Conservation (phyloP, 78 protist species). For the Abeoforma whisleri region DNA sequence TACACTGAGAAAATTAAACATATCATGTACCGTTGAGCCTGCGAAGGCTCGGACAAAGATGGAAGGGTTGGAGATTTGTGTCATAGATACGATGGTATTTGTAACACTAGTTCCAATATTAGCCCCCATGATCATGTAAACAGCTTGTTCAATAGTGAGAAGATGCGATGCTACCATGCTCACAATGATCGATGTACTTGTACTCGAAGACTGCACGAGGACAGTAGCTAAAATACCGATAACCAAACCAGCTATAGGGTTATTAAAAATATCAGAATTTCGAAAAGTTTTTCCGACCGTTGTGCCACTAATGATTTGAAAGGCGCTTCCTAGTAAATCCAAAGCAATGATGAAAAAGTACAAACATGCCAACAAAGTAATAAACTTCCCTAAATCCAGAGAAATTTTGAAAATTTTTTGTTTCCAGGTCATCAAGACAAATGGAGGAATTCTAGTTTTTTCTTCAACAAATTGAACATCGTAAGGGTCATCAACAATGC, state of each 20-base stretch:
- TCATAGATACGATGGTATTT: slow-evolving; percentile 36
- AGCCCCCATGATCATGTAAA: slow-evolving; percentile 41
- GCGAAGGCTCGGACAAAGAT: slow-evolving; percentile 33
- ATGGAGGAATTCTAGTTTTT: too few relatives aligned
- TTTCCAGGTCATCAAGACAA: too few relatives aligned
- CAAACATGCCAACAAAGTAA: not conserved
- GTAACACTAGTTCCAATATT: slow-evolving; percentile 38
- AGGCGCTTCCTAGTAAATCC: slow-evolving; percentile 25
- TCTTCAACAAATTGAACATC: too few relatives aligned
- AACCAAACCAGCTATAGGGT: slow-evolving; percentile 29
- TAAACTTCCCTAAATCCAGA: too few relatives aligned
- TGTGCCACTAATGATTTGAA: slow-evolving; percentile 10
- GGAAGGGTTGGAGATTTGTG: slow-evolving; percentile 13
- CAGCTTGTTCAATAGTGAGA: slow-evolving; percentile 18
- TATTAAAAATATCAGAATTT: slow-evolving; percentile 1
- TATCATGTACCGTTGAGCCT: slow-evolving; percentile 41
- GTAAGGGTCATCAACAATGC: too few relatives aligned
- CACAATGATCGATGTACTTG: slow-evolving; percentile 32
- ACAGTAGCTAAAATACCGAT: slow-evolving; percentile 33
- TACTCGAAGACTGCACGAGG: slow-evolving; percentile 18
- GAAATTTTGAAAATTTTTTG: too few relatives aligned
- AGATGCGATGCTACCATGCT: slow-evolving; percentile 5
- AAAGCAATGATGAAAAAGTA: slow-evolving; percentile 35
- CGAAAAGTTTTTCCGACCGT: slow-evolving; percentile 19
- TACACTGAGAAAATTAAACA: slow-evolving; percentile 33